Conservation (phyloP, 2,329 filamentous ascomycete species). For the Berkeleyomyces basicola region DNA sequence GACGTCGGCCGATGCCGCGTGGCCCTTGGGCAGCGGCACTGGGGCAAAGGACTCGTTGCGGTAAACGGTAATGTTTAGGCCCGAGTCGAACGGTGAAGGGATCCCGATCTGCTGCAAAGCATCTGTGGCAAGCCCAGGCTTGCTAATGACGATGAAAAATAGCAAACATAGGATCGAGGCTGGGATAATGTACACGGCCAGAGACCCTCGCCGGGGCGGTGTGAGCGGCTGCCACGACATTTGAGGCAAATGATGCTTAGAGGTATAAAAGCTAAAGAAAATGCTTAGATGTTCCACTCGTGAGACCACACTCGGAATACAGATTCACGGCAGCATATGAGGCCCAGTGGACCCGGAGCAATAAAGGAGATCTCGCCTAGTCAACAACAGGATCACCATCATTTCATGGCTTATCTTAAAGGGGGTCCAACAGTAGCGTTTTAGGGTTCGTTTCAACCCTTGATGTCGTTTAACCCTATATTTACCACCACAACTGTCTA, state of each 20-base stretch:
- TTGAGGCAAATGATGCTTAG: neutral
- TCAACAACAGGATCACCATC: neutral
- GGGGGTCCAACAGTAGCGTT: neutral
- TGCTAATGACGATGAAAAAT: slow-evolving; percentile 6
- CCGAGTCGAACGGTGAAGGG: slow-evolving; percentile 5
- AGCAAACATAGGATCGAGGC: slow-evolving; percentile 6
- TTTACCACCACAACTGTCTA: neutral
- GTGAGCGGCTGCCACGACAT: slow-evolving; percentile 12
- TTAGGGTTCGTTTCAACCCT: neutral
- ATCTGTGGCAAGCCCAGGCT: slow-evolving; percentile 2
- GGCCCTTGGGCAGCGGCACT: slow-evolving; percentile 21
- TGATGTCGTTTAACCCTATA: neutral
- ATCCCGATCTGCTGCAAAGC: slow-evolving; percentile 1
- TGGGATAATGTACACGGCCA: slow-evolving; percentile 6
- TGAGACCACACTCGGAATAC: neutral
- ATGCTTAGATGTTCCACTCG: neutral
- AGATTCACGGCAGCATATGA: neutral
- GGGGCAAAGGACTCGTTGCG: slow-evolving; percentile 20
- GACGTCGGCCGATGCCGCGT: slow-evolving; percentile 20
- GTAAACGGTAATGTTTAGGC: slow-evolving; percentile 22
- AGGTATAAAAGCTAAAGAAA: neutral
- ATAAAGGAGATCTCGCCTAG: neutral
- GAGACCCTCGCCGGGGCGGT: slow-evolving; percentile 3
- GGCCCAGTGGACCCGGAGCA: neutral
- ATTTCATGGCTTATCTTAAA: neutral